Conservation (phyloP, 2,329 filamentous ascomycete species). For the Metarhizium robertsii region DNA sequence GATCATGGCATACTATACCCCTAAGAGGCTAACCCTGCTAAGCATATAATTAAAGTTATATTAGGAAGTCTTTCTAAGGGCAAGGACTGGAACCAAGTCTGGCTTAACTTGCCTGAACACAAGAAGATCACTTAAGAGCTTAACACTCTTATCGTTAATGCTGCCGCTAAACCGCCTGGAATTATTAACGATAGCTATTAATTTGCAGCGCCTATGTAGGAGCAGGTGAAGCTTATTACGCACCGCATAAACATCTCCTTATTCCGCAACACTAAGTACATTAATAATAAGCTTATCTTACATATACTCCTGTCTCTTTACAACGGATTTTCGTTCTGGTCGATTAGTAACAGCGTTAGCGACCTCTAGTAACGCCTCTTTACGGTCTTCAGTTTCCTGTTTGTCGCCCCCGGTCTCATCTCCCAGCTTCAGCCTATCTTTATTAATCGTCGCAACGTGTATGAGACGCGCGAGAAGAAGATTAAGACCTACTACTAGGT, state of each 20-base stretch:
- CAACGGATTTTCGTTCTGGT: conserved; percentile 55
- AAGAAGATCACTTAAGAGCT: conserved; percentile 51
- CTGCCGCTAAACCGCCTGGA: conserved; percentile 34
- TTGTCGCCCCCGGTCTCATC: conserved; percentile 48
- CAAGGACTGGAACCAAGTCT: conserved; percentile 60
- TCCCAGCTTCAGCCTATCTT: conserved; percentile 52
- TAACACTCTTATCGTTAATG: conserved; percentile 47
- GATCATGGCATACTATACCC: conserved; percentile 54
- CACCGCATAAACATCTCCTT: conserved; percentile 52
- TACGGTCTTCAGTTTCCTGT: conserved; percentile 54
- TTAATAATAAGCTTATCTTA: conserved; percentile 52
- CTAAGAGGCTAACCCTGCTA: conserved; percentile 59
- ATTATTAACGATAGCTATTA: conserved; percentile 48
- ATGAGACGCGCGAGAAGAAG: conserved; percentile 50
- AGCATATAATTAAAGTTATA: conserved; percentile 61
- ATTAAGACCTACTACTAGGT: conserved; percentile 54
- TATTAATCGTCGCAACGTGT: conserved; percentile 45
- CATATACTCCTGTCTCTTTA: conserved; percentile 47
- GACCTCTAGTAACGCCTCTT: conserved; percentile 49
- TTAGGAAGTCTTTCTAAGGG: conserved; percentile 37
- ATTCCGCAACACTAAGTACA: conserved; percentile 57
- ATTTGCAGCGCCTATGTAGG: conserved; percentile 58
- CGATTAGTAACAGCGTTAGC: conserved; percentile 39
- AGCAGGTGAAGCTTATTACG: conserved; percentile 56
- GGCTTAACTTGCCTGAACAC: conserved; percentile 54